phyloP scores from a whole-genome alignment of 2,329 filamentous ascomycete genomes.

The Fusarium sambucinum region DNA sequence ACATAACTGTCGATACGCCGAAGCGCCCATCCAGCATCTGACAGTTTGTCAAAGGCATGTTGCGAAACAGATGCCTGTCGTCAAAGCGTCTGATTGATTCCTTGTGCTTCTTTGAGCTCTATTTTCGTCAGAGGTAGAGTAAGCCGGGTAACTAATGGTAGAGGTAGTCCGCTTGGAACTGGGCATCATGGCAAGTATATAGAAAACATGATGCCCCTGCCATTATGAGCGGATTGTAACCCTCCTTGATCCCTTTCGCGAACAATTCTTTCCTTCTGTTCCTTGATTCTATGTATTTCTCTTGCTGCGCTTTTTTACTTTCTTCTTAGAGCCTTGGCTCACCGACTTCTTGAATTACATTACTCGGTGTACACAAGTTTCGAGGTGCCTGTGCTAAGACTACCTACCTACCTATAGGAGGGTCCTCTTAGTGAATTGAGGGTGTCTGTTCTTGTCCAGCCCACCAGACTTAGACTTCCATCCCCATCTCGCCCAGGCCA shows the following conservation, averaged over 20 bases:
- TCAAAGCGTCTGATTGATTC: slow-evolving; percentile 16
- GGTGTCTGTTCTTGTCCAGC: slow-evolving; percentile 26
- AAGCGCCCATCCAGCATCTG: slow-evolving; percentile 16
- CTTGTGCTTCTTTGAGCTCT: slow-evolving; percentile 24
- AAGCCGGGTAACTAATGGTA: background rate
- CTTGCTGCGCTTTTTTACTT: slow-evolving; percentile 17
- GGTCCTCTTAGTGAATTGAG: slow-evolving; percentile 40
- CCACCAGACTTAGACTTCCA: slow-evolving; percentile 39
- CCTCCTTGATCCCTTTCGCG: slow-evolving; percentile 12
- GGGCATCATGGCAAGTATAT: slow-evolving; percentile 36
- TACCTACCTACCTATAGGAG: slow-evolving; percentile 8
- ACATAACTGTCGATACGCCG: slow-evolving; percentile 14
- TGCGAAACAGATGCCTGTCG: slow-evolving; percentile 32
- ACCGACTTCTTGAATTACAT: slow-evolving; percentile 40
- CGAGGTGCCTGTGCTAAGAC: slow-evolving; percentile 12
- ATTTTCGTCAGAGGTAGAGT: slow-evolving; percentile 26
- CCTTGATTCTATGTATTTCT: slow-evolving; percentile 19
- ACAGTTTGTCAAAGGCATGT: slow-evolving; percentile 11
- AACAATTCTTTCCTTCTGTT: slow-evolving; percentile 7
- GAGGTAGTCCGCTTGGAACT: slow-evolving; percentile 8
- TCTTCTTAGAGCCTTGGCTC: slow-evolving; percentile 28
- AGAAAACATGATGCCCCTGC: slow-evolving; percentile 36
- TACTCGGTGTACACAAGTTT: slow-evolving; percentile 28
- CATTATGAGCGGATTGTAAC: slow-evolving; percentile 19
- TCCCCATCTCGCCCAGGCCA: slow-evolving; percentile 41